Conservation (phyloP, 768 basidiomycete genomes). For the Sistotremastrum suecicum region DNA sequence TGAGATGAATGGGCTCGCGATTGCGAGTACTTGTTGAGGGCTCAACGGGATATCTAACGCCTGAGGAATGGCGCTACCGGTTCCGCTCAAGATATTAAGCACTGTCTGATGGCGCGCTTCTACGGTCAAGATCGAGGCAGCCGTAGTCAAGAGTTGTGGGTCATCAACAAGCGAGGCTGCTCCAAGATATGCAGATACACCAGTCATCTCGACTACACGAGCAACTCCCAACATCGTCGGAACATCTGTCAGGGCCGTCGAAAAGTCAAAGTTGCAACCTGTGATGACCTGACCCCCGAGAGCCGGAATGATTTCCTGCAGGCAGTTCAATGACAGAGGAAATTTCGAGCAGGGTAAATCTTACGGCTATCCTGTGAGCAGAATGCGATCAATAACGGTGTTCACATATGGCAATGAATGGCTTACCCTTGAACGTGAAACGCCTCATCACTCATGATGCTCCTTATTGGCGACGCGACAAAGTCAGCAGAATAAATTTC, state of each 20-base stretch:
- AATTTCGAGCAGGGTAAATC: background rate
- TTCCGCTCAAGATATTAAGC: constrained; percentile 51
- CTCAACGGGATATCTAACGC: constrained; percentile 63
- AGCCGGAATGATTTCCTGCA: constrained; percentile 32
- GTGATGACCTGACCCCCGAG: constrained; percentile 41
- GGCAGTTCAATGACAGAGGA: background rate
- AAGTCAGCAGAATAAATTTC: background rate
- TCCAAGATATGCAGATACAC: constrained; percentile 66
- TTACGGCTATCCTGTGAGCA: background rate
- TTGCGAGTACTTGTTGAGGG: constrained; percentile 55
- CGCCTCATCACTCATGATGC: constrained; percentile 47
- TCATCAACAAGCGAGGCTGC: constrained; percentile 50
- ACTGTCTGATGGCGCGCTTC: constrained; percentile 78
- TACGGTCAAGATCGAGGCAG: constrained; percentile 60
- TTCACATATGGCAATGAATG: background rate
- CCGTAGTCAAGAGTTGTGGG: constrained; percentile 45
- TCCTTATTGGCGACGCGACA: constrained; percentile 6
- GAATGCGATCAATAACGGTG: background rate
- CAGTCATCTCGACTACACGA: constrained; percentile 62
- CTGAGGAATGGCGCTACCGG: constrained; percentile 43
- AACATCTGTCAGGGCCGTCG: constrained; percentile 46
- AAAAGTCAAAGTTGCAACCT: constrained; percentile 58
- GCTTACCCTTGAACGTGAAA: constrained; percentile 30
- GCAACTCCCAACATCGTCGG: constrained; percentile 56
- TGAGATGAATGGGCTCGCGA: constrained; percentile 53